Conservation (phyloP, 2,329 filamentous ascomycete species). For the Colletotrichum endophyticum region DNA sequence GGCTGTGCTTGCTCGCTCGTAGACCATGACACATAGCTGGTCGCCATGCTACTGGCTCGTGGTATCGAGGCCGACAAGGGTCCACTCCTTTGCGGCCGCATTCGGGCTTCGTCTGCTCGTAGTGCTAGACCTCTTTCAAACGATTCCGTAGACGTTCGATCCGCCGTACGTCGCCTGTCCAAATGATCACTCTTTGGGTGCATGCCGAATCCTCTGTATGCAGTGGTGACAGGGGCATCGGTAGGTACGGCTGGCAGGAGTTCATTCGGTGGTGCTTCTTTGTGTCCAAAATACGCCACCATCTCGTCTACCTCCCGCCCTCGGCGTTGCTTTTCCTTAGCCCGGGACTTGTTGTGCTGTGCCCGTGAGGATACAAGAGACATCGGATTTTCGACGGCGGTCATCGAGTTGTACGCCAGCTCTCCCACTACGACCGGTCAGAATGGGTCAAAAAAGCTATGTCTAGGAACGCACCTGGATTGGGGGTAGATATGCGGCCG, state of each 20-base stretch:
- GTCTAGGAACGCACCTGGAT: conserved; percentile 29
- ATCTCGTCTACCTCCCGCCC: conserved; percentile 38
- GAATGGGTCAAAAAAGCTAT: background rate
- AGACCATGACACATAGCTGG: conserved; percentile 26
- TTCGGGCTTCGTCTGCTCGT: background rate
- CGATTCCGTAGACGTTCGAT: background rate
- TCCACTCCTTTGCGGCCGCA: background rate
- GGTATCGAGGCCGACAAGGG: background rate
- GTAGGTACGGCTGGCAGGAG: no score
- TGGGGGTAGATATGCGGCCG: conserved; percentile 28
- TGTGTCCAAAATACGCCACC: conserved; percentile 36
- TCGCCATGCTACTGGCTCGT: conserved; percentile 6
- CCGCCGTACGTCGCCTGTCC: background rate
- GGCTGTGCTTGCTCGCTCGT: conserved; percentile 9
- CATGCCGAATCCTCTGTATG: background rate
- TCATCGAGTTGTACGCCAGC: conserved; percentile 22
- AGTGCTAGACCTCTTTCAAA: background rate
- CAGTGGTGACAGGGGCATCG: no score
- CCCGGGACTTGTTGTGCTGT: conserved; percentile 21
- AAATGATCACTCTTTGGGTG: background rate
- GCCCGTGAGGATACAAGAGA: background rate
- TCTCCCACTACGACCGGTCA: background rate
- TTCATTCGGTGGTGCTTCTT: background rate
- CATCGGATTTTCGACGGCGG: background rate
- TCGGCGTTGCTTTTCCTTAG: conserved; percentile 29